Evolutionary conservation across 495 filamentous ascomycete species (phyloP).

Genomic region (Corynascus novoguineensis): DNA sequence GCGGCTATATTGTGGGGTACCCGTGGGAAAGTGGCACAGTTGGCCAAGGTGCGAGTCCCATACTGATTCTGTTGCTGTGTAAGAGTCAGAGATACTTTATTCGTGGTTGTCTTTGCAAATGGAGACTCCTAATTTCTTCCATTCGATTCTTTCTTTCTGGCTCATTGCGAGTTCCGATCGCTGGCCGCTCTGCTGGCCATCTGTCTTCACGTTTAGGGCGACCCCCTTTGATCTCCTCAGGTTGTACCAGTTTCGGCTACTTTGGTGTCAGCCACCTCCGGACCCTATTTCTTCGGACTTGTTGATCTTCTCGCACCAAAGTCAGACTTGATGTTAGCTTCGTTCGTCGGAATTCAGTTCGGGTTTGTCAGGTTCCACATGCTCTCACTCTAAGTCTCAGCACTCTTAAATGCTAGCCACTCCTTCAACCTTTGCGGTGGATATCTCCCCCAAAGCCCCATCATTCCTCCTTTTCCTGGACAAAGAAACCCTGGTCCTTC

Average conservation of each 20-base stretch:
- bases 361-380: not conserved
- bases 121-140: not conserved
- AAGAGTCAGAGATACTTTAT: not conserved
- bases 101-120: conserved; percentile 1
- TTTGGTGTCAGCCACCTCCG: not conserved
- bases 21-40: not conserved
- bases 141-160: not conserved
- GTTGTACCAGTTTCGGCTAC: not conserved
- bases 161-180: not conserved
- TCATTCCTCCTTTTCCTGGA: not conserved
- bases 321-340: not conserved
- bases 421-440: not conserved
- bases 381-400: not conserved
- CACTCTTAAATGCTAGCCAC: conserved; percentile 1
- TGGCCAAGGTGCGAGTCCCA: not conserved
- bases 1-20: not conserved
- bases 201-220: not conserved
- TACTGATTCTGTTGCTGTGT: not conserved
- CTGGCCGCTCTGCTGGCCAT: not conserved
- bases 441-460: not conserved
- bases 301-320: not conserved
- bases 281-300: not conserved
- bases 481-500: not conserved
- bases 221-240: not conserved
- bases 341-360: not conserved